phyloP scores from a whole-genome alignment of 768 basidiomycete species.

The Mycena olivaceomarginata region DNA sequence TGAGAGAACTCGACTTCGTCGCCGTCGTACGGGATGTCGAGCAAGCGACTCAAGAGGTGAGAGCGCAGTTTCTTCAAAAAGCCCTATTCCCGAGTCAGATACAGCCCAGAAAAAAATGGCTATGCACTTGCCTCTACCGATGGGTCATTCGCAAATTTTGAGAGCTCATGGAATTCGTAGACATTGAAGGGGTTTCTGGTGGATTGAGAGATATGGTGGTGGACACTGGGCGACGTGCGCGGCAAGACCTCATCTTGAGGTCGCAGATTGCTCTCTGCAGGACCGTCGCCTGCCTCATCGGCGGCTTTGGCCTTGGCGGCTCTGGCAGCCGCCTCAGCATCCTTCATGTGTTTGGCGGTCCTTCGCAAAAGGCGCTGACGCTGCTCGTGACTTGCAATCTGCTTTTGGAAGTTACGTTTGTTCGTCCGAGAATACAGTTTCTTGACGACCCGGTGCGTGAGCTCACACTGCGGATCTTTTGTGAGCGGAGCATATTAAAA shows the following conservation, averaged over 20 bases:
- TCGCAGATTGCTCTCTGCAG: background rate
- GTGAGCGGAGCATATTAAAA: background rate
- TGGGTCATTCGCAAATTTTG: background rate
- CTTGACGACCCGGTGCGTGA: constrained; percentile 54
- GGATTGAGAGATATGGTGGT: background rate
- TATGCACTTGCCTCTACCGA: background rate
- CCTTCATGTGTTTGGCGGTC: constrained; percentile 3
- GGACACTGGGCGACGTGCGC: background rate
- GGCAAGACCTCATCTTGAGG: background rate
- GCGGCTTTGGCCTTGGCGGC: background rate
- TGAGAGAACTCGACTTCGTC: background rate
- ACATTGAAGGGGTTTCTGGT: background rate
- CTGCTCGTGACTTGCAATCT: constrained; percentile 45
- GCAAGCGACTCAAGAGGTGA: background rate
- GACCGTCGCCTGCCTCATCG: background rate
- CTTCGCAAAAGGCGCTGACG: constrained; percentile 5
- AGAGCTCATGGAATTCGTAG: background rate
- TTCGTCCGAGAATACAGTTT: constrained; percentile 50
- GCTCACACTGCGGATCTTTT: constrained; percentile 52
- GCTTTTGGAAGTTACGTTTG: constrained; percentile 44
- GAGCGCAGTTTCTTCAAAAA: background rate
- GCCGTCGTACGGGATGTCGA: background rate
- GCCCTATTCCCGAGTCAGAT: background rate
- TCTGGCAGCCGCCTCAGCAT: background rate
- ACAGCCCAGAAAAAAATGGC: background rate